Conservation (phyloP, 306 rosid genomes). For the Acacia acuminata region DNA sequence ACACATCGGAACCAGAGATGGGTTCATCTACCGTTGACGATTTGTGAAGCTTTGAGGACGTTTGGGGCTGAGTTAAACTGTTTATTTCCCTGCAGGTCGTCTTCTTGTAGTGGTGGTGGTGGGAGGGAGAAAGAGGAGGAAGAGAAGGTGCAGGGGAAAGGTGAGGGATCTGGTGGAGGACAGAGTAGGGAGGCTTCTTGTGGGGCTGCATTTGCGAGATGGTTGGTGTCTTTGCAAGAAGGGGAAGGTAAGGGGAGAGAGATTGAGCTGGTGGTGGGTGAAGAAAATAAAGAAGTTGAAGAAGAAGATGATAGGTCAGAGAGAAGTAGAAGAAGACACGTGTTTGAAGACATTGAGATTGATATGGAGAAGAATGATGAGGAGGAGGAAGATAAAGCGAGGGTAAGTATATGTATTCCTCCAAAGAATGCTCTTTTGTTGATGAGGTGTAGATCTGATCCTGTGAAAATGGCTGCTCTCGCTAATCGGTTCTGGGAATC, state of each 20-base stretch:
- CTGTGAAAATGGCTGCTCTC: conserved; percentile 95
- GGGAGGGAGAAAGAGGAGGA: conserved; percentile 51
- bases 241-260: conserved; percentile 64
- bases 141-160: conserved; percentile 32
- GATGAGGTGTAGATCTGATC: conserved; percentile 99
- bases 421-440: conserved; percentile 92
- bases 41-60: conserved; percentile 85
- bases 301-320: background rate
- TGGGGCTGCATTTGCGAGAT: conserved; percentile 70
- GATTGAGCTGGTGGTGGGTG: conserved; percentile 64
- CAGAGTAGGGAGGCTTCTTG: conserved; percentile 58
- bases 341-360: conserved; percentile 74
- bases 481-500: conserved; percentile 79
- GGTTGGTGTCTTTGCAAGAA: conserved; percentile 81
- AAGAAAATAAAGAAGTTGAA: conserved; percentile 27
- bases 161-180: conserved; percentile 26
- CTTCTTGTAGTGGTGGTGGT: conserved; percentile 28
- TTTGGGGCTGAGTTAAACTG: conserved; percentile 80
- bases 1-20: conserved; percentile 75
- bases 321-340: conserved; percentile 63
- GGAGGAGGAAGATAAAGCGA: conserved; percentile 53
- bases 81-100: conserved; percentile 79
- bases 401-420: conserved; percentile 74
- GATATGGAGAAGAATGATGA: conserved; percentile 41
- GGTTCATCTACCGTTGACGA: conserved; percentile 88